Conservation (phyloP, 495 filamentous ascomycete species). For the Hypoxylon cercidicola region DNA sequence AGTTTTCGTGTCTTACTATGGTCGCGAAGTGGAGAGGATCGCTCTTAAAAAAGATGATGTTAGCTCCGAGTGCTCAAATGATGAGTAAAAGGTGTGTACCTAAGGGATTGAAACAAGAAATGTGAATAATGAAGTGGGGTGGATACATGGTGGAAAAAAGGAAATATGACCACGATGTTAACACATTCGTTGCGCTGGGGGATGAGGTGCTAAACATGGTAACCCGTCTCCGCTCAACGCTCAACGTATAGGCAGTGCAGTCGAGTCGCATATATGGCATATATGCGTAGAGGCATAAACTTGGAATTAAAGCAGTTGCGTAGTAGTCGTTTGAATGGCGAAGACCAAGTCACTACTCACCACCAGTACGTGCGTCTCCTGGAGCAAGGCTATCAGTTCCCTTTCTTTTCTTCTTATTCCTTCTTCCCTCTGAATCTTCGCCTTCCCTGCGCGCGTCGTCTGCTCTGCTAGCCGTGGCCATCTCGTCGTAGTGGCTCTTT, state of each 20-base stretch:
- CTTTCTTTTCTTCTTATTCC: constrained; percentile 69
- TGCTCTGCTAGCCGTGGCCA: constrained; percentile 55
- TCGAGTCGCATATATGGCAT: too few relatives aligned
- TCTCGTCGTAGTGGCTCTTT: constrained; percentile 65
- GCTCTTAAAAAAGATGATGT: constrained; percentile 47
- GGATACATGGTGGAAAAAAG: too few relatives aligned
- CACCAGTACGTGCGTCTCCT: constrained; percentile 74
- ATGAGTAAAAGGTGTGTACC: constrained; percentile 6
- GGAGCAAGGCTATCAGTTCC: constrained; percentile 66
- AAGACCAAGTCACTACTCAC: constrained; percentile 47
- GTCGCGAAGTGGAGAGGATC: constrained; percentile 59
- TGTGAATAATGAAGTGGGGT: too few relatives aligned
- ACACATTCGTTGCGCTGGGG: too few relatives aligned
- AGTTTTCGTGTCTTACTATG: constrained; percentile 57
- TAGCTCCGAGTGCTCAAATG: constrained; percentile 18
- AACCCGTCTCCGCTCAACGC: too few relatives aligned
- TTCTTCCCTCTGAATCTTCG: constrained; percentile 61
- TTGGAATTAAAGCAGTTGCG: too few relatives aligned
- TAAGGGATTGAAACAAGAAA: constrained; percentile 9
- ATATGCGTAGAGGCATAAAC: too few relatives aligned
- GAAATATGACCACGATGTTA: too few relatives aligned
- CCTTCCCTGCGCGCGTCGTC: constrained; percentile 51
- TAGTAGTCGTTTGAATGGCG: too few relatives aligned
- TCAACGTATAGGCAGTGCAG: too few relatives aligned
- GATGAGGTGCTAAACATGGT: too few relatives aligned